Evolutionary conservation across 306 rosid species (phyloP).

Genomic region (Quercus parvula): DNA sequence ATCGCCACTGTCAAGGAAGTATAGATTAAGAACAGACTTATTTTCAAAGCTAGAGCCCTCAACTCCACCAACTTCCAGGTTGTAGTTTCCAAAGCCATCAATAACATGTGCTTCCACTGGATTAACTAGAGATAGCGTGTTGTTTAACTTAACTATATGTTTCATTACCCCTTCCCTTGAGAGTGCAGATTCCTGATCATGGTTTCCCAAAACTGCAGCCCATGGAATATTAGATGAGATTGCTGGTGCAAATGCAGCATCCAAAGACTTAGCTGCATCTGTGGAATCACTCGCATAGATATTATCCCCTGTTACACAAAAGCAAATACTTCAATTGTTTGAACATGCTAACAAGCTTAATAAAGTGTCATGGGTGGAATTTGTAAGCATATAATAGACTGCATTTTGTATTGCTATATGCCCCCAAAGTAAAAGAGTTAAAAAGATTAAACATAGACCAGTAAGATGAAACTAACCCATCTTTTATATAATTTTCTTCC

Average conservation of each 20-base stretch:
- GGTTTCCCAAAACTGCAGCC: slow-evolving; percentile 93
- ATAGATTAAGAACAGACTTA: slow-evolving; percentile 84
- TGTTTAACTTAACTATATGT: slow-evolving; percentile 67
- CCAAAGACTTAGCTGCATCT: slow-evolving; percentile 69
- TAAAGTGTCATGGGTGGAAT: background rate
- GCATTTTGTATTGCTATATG: background rate
- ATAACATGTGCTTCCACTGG: slow-evolving; percentile 49
- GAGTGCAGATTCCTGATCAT: slow-evolving; percentile 88
- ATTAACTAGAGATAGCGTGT: slow-evolving; percentile 64
- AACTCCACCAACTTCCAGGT: slow-evolving; percentile 73
- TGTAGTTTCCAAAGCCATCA: slow-evolving; percentile 94
- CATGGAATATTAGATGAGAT: slow-evolving; percentile 79
- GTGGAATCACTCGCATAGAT: slow-evolving; percentile 59
- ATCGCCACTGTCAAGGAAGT: slow-evolving; percentile 95
- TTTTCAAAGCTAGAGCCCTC: slow-evolving; percentile 63
- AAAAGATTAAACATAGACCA: background rate
- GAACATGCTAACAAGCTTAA: background rate
- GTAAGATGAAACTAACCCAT: background rate
- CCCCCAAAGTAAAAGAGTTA: background rate
- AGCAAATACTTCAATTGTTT: background rate
- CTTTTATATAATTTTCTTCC: too few species aligned
- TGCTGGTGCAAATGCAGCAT: slow-evolving; percentile 89
- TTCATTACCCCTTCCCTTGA: slow-evolving; percentile 89
- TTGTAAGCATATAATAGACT: background rate
- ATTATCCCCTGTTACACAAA: slow-evolving; percentile 67